These are phyloP conservation scores for Xylaria bambusicola DNA, from an alignment of 495 filamentous ascomycete genomes.

Conservation along the genomic window DNA sequence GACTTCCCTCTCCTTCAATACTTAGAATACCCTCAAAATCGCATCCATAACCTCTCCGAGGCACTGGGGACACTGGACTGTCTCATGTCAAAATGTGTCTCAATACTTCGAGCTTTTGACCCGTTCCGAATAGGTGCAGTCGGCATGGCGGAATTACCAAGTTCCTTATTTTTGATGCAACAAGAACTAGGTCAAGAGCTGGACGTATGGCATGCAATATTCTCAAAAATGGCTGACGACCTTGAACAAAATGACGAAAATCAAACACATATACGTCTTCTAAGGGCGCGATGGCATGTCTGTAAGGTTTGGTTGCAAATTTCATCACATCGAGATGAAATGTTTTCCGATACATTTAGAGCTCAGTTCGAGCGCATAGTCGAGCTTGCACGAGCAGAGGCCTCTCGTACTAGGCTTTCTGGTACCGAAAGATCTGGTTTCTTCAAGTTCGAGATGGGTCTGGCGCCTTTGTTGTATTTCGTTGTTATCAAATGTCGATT, in stretches of 20 bases:
- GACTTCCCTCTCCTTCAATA: slow-evolving; percentile 28
- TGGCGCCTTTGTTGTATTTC: slow-evolving; percentile 45
- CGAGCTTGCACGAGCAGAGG: slow-evolving; percentile 12
- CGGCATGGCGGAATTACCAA: not conserved
- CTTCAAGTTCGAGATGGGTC: slow-evolving; percentile 51
- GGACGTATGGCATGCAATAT: not conserved
- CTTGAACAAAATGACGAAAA: not conserved
- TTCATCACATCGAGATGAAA: slow-evolving; percentile 3
- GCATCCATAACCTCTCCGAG: slow-evolving; percentile 1
- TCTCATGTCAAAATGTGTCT: slow-evolving; percentile 28
- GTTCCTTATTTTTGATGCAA: not conserved
- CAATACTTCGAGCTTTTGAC: slow-evolving; percentile 31
- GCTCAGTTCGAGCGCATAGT: slow-evolving; percentile 8
- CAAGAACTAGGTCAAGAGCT: not conserved
- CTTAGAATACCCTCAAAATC: slow-evolving; percentile 5
- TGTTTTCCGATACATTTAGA: not conserved
- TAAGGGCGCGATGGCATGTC: slow-evolving; percentile 9
- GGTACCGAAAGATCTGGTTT: slow-evolving; percentile 24
- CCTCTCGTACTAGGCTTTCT: slow-evolving; percentile 10
- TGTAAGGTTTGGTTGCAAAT: slow-evolving; percentile 8
- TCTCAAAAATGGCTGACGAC: not conserved
- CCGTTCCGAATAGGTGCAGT: slow-evolving; percentile 23
- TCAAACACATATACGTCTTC: not conserved
- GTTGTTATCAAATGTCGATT: slow-evolving; percentile 47
- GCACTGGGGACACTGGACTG: slow-evolving; percentile 2